Conservation (phyloP, 306 rosid genomes). For the Cucurbita ficifolia region DNA sequence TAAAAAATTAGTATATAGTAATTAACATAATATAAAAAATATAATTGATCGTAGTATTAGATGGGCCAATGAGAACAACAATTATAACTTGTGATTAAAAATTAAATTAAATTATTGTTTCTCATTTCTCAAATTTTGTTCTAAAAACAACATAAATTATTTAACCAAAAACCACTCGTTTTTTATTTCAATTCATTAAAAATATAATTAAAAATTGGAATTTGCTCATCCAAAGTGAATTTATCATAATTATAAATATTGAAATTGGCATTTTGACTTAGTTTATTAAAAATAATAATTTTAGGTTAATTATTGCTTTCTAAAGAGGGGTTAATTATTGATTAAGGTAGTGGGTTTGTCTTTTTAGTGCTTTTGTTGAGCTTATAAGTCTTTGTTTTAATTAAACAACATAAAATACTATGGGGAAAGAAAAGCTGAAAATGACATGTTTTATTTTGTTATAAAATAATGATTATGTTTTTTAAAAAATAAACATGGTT, state of each 20-base stretch:
- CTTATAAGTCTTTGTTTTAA: background rate
- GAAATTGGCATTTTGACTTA: background rate
- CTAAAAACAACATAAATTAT: background rate
- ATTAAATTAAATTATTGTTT: background rate
- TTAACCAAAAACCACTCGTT: background rate
- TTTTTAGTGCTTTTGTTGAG: background rate
- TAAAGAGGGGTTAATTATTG: background rate
- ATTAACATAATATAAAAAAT: background rate
- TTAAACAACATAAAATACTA: background rate
- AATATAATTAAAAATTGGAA: background rate
- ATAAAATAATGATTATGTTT: too few species aligned
- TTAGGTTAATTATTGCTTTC: background rate
- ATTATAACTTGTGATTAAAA: background rate
- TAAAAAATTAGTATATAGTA: background rate
- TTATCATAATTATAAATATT: background rate
- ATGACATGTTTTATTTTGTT: background rate
- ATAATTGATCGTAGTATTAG: background rate
- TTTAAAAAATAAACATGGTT: background rate
- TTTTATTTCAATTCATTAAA: background rate
- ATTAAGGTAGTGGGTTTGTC: background rate
- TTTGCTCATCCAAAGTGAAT: background rate
- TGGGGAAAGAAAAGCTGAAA: background rate
- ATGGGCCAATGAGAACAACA: background rate
- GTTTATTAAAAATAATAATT: background rate
- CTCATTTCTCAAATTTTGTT: background rate